phyloP scores from a whole-genome alignment of 305 asterid species.

The Solanum chacoense region DNA sequence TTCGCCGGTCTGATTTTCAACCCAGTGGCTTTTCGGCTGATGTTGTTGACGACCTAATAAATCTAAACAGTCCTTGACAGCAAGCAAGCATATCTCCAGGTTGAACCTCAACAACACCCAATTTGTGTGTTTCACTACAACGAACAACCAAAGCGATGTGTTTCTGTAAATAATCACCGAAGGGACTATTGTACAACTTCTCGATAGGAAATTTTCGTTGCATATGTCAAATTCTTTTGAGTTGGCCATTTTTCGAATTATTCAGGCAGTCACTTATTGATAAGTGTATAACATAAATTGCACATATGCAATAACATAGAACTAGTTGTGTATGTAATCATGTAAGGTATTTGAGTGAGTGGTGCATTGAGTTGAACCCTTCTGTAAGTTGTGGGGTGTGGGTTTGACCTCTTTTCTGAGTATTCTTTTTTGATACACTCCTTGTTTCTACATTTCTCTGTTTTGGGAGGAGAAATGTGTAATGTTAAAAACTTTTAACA shows the following conservation, averaged over 20 bases:
- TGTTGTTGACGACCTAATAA: conserved; percentile 52
- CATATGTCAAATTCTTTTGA: background rate
- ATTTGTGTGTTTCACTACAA: background rate
- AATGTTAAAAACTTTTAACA: background rate
- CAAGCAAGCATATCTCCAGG: background rate
- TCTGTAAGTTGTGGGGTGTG: background rate
- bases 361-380: background rate
- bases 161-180: background rate
- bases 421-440: background rate
- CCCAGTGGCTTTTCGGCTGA: conserved; percentile 44
- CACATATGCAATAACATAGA: background rate
- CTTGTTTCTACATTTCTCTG: background rate
- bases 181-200: background rate
- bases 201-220: background rate
- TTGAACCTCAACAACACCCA: background rate
- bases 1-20: conserved; percentile 55
- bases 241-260: background rate
- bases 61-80: conserved; percentile 51
- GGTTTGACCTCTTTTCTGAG: background rate
- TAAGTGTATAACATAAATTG: background rate
- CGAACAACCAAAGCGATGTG: background rate
- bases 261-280: background rate
- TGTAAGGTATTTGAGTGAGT: background rate
- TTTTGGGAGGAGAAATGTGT: background rate
- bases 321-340: background rate